These are phyloP conservation scores for Chlamydomonas urium DNA, from an alignment of 139 green algal genomes.

Conservation along the genomic window DNA sequence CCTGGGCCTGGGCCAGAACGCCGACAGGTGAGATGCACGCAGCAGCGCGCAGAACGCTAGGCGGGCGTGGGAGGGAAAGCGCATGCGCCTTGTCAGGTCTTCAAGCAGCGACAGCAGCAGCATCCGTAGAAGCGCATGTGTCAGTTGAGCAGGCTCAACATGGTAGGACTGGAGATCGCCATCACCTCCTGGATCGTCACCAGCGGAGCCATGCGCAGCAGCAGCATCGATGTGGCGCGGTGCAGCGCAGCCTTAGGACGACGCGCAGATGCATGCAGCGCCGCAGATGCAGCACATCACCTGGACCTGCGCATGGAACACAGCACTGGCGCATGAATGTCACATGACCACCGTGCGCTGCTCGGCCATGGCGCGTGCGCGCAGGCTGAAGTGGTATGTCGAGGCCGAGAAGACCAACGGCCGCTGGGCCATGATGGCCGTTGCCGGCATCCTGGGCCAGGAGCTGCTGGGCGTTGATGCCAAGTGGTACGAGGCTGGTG, in stretches of 20 bases:
- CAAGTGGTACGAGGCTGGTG: conserved; percentile 60
- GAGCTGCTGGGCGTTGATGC: conserved; percentile 50
- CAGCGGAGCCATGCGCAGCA: not conserved
- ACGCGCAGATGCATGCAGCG: not conserved
- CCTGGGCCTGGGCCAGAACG: conserved; percentile 60
- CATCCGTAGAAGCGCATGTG: no score
- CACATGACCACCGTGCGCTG: not conserved
- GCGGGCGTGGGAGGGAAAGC: not conserved
- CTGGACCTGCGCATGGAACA: not conserved
- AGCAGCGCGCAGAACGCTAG: not conserved
- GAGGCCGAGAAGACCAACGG: conserved; percentile 88
- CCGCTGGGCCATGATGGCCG: conserved; percentile 83
- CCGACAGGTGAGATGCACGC: conserved; percentile 18
- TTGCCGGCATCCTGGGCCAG: conserved; percentile 45
- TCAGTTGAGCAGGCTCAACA: not conserved
- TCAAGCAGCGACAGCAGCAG: no score
- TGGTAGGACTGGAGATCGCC: not conserved
- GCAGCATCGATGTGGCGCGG: not conserved
- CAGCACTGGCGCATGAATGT: not conserved
- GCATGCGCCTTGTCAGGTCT: not conserved
- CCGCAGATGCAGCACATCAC: not conserved
- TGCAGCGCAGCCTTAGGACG: not conserved
- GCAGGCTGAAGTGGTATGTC: conserved; percentile 47
- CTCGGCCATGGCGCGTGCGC: no score
- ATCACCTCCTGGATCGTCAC: not conserved